Evolutionary conservation across 2,329 filamentous ascomycete species (phyloP).

Genomic region (Amylocarpus encephaloides): DNA sequence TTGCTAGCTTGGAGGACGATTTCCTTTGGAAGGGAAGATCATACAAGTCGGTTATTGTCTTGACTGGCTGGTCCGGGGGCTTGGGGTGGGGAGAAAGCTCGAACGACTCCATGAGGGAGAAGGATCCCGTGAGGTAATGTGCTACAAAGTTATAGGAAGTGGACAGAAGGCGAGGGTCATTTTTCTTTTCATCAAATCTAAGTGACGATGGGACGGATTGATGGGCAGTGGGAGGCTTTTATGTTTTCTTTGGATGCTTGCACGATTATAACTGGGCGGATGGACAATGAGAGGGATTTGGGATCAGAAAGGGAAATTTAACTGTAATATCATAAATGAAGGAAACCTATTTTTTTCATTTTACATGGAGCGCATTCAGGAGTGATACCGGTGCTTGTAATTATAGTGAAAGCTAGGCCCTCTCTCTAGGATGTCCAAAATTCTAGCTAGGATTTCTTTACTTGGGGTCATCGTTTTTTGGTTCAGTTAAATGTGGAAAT

Average conservation of each 20-base stretch:
- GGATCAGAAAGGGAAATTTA: conserved; percentile 7
- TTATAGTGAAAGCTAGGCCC: no score
- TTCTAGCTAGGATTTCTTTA: no score
- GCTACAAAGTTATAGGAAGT: background rate
- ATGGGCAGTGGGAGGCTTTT: background rate
- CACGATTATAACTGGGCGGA: conserved; percentile 5
- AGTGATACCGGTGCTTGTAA: no score
- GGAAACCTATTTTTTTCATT: conserved; percentile 13
- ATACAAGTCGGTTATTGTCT: background rate
- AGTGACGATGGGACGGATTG: background rate
- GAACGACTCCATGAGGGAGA: background rate
- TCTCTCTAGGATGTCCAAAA: no score
- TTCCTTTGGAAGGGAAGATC: background rate
- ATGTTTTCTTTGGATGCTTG: conserved; percentile 7
- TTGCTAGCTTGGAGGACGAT: background rate
- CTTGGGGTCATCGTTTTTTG: no score
- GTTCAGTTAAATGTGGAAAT: no score
- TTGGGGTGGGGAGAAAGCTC: background rate
- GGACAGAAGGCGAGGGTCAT: background rate
- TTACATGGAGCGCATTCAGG: background rate
- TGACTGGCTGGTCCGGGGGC: conserved; percentile 16
- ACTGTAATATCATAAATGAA: conserved; percentile 24
- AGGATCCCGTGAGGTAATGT: background rate
- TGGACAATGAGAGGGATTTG: conserved; percentile 1
- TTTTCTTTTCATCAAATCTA: background rate